These are phyloP conservation scores for Monosporozyma yasuniensis DNA, from an alignment of 805 yeast species.

Conservation along the genomic window DNA sequence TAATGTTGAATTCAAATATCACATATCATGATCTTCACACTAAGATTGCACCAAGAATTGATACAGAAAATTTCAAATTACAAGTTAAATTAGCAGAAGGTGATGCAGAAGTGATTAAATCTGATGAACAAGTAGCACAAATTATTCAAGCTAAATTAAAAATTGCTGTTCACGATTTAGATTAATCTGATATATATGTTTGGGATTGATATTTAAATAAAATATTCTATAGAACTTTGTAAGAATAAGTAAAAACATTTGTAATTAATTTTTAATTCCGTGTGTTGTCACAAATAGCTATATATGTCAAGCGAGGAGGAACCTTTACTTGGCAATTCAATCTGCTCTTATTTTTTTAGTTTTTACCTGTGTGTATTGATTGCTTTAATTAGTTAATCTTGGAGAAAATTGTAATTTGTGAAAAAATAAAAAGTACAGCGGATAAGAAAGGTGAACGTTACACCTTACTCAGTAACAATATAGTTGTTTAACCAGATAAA, in stretches of 20 bases:
- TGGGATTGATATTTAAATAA: background rate
- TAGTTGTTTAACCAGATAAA: background rate
- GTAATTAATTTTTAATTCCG: background rate
- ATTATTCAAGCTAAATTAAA: slow-evolving; percentile 32
- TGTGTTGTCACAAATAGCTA: no score
- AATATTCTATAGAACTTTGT: background rate
- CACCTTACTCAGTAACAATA: background rate
- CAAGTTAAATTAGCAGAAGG: slow-evolving; percentile 28
- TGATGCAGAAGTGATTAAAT: slow-evolving; percentile 27
- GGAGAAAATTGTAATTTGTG: background rate
- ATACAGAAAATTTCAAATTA: slow-evolving; percentile 30
- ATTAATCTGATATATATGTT: slow-evolving; percentile 6
- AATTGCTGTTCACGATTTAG: slow-evolving; percentile 30
- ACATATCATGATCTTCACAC: slow-evolving; percentile 41
- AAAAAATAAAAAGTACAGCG: background rate
- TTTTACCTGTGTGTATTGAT: background rate
- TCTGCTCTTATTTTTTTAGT: background rate
- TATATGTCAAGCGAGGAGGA: no score
- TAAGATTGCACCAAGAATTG: slow-evolving; percentile 46
- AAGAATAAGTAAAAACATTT: background rate
- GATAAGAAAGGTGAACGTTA: background rate
- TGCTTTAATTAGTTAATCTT: background rate
- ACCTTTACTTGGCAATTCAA: background rate
- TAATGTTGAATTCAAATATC: slow-evolving; percentile 43
- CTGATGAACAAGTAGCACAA: slow-evolving; percentile 28